These are phyloP conservation scores for Flaveria bidentis DNA, from an alignment of 129 eudicot genomes.

Conservation along the genomic window DNA sequence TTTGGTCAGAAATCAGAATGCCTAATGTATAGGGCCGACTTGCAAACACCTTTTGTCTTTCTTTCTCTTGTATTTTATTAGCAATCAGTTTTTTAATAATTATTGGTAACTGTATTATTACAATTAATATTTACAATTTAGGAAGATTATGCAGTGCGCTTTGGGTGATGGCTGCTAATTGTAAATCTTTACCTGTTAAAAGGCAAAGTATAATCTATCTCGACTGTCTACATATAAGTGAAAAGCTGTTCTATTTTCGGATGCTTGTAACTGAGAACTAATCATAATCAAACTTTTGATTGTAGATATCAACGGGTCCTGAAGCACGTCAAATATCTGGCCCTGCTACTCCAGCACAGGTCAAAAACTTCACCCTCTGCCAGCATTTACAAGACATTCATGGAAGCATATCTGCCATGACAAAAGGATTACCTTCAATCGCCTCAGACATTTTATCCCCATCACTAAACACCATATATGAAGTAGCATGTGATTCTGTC, in stretches of 20 bases:
- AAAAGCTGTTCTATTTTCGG: neutral
- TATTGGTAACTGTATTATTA: neutral
- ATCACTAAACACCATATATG: constrained; percentile 68
- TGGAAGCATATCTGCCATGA: constrained; percentile 55
- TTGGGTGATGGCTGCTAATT: neutral
- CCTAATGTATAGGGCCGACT: neutral
- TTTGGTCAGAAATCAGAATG: constrained; percentile 18
- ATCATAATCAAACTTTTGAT: constrained; percentile 1
- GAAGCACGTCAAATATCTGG: constrained; percentile 88
- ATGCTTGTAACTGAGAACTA: neutral
- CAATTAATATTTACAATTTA: neutral
- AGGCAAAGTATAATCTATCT: neutral
- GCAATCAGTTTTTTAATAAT: neutral
- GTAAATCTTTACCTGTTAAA: neutral
- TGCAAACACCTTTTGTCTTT: neutral
- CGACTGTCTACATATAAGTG: neutral
- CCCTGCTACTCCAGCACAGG: constrained; percentile 83
- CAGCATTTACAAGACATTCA: constrained; percentile 93
- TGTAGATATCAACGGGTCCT: constrained; percentile 90
- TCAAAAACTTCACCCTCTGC: constrained; percentile 77
- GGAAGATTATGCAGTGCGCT: neutral
- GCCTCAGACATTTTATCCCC: constrained; percentile 81
- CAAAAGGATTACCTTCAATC: constrained; percentile 59
- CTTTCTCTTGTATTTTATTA: neutral
- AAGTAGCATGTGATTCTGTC: constrained; percentile 84